Percentiles rank a stretch among this genome's conserved stretches.
Conservation (phyloP, 805 yeast genomes). For the Candida adriatica region DNA sequence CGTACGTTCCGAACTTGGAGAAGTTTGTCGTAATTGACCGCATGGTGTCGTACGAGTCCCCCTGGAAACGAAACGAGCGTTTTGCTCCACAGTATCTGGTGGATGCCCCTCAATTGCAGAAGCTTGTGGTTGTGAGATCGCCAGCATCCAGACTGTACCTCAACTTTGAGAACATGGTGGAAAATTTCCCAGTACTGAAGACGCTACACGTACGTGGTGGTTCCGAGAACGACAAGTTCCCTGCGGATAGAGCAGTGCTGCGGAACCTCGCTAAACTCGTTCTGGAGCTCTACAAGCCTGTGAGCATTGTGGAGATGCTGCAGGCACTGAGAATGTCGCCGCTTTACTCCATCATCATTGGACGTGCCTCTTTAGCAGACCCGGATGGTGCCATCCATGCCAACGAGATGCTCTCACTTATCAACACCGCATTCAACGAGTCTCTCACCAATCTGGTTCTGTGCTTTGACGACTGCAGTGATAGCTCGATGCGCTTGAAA, state of each 20-base stretch:
- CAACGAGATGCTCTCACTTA: not conserved
- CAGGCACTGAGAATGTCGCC: not conserved
- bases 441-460: not conserved
- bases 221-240: constrained; percentile 1
- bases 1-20: constrained; percentile 1
- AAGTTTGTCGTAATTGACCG: constrained; percentile 4
- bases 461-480: constrained; percentile 1
- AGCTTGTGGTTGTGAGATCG: constrained; percentile 1
- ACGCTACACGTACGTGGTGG: constrained; percentile 1
- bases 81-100: constrained; percentile 2
- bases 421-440: not conserved
- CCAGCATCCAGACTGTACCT: constrained; percentile 1
- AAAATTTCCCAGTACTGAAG: constrained; percentile 3
- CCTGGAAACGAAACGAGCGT: not conserved
- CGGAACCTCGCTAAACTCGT: not conserved
- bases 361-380: not conserved
- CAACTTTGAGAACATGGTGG: constrained; percentile 1
- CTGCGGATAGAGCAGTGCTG: not conserved
- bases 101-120: constrained; percentile 1
- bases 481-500: not conserved
- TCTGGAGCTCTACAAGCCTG: not conserved
- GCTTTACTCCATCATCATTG: not conserved
- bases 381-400: not conserved
- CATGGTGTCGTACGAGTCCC: not conserved
- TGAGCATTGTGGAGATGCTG: not conserved